A percentile compares a stretch with the other conserved stretches of the same genome.
Conservation (phyloP, 2,329 filamentous ascomycete species). For the Fusarium bactridioides region DNA sequence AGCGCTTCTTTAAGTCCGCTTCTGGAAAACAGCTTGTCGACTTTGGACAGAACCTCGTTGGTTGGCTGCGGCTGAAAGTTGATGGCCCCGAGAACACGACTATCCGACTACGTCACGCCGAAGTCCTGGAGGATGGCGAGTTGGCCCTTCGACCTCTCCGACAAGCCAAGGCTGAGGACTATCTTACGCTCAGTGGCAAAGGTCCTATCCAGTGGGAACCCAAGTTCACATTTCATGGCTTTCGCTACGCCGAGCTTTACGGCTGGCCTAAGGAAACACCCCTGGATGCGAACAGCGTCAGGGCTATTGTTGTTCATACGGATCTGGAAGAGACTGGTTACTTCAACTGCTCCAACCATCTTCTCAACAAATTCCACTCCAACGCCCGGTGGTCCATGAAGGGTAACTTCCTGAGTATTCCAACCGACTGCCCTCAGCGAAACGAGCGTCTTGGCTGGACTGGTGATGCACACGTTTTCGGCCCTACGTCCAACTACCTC, state of each 20-base stretch:
- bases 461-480: constrained; percentile 58
- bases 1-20: constrained; percentile 47
- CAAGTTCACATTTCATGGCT: constrained; percentile 63
- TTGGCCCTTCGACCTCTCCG: constrained; percentile 51
- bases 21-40: constrained; percentile 58
- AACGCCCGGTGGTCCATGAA: constrained; percentile 65
- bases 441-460: constrained; percentile 65
- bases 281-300: constrained; percentile 30
- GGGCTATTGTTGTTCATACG: constrained; percentile 54
- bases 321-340: constrained; percentile 60
- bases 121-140: constrained; percentile 62
- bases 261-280: constrained; percentile 49
- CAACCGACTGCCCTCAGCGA: constrained; percentile 65
- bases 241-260: constrained; percentile 59
- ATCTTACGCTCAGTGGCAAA: neutral
- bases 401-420: constrained; percentile 65
- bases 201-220: constrained; percentile 38
- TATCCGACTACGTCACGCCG: constrained; percentile 59
- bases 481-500: constrained; percentile 60
- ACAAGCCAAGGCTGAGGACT: constrained; percentile 52
- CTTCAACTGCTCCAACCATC: constrained; percentile 60
- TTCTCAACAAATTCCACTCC: constrained; percentile 61
- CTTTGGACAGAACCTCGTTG: constrained; percentile 67
- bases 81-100: constrained; percentile 48
- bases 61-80: constrained; percentile 53